Base-by-base conservation (phyloP, 495 filamentous ascomycete genomes). In the Massariosphaeria phaeospora region DNA sequence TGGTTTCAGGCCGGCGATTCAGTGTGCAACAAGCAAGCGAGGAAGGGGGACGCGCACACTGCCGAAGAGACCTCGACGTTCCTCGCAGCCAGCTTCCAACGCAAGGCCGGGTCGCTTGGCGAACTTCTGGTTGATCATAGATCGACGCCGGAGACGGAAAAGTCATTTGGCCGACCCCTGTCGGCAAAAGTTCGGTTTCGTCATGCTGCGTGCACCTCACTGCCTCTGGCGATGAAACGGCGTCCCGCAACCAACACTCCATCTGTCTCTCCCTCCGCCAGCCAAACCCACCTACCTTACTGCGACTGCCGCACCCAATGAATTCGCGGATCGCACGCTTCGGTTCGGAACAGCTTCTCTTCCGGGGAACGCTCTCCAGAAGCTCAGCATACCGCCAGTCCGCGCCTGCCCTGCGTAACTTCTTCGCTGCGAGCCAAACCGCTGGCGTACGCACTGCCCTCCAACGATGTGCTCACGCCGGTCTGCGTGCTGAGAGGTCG, bases 1-100 rank as follows among this genome's bases (percentile, higher is more conserved):
- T 9, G 36, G 54, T 57, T 57, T 57, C 54, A 51, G 46, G 20
- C 3, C 21, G 21, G 46, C 54, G 54, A 57, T 26, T 57, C 54
- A 57, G 52, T 30, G 12, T 23, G 15, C 3, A 3, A 13, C 25
- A 25, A 5, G 26, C 46, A 17, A 25, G 25, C 36, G 46, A 25
- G 46, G 46, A n/a, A 29, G 26, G 20, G 27, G 18, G 50, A 29
- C 38, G 27, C 38, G 29, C 13, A 30, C 15, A 3, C n/a, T n/a
- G 18, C 24, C 17, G 15, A 44, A 15, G 9, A 44, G n/a, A 27
- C 8, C 23, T 30, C 21, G 21, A 29, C 21, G 15, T 38, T 27
- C 34, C 31, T 36, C 31, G 13, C 3, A 26, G 39, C 3, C 41
- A n/a, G n/a, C n/a, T n/a, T n/a, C n/a, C n/a, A n/a, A n/a, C n/a